Percentiles rank a stretch among this genome's conserved stretches.
Conservation (phyloP, 208 protist species). For the Dictyostelium gargantuum region DNA sequence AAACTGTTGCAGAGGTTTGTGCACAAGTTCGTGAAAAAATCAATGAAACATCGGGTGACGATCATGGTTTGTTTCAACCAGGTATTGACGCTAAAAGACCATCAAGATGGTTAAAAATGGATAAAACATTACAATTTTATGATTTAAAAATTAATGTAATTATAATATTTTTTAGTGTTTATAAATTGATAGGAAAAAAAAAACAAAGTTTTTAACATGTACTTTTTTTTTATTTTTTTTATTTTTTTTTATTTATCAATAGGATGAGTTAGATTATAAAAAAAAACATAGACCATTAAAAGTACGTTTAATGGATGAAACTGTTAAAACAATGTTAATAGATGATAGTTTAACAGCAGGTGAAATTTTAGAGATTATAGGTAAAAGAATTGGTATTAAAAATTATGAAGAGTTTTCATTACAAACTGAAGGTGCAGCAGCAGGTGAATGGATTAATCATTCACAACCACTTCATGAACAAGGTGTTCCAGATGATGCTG, state of each 20-base stretch:
- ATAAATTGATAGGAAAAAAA: neutral
- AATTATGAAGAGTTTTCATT: constrained; percentile 87
- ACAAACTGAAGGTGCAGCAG: constrained; percentile 7
- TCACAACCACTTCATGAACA: constrained; percentile 81
- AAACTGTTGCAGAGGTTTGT: constrained; percentile 50
- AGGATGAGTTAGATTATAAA: constrained; percentile 83
- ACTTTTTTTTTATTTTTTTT: neutral
- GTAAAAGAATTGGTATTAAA: constrained; percentile 80
- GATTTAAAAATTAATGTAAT: constrained; percentile 77
- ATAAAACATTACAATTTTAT: constrained; percentile 83
- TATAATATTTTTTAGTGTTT: neutral
- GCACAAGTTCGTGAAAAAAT: constrained; percentile 63
- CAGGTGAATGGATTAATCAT: constrained; percentile 79
- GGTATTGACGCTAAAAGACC: constrained; percentile 65
- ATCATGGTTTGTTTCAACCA: constrained; percentile 79
- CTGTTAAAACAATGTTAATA: constrained; percentile 73
- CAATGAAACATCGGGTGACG: constrained; percentile 63
- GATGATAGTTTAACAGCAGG: constrained; percentile 77
- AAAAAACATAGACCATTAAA: constrained; percentile 85
- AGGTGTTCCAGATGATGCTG: constrained; percentile 76
- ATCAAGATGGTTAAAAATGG: constrained; percentile 80
- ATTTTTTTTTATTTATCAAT: neutral
- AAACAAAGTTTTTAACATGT: neutral
- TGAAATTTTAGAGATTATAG: constrained; percentile 74
- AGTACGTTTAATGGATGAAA: constrained; percentile 81